A percentile compares a stretch with the other conserved stretches of the same genome.
These are phyloP conservation scores for Trichocomaceae sp. DNA, from an alignment of 2,329 filamentous ascomycete genomes.

Conservation along the genomic window DNA sequence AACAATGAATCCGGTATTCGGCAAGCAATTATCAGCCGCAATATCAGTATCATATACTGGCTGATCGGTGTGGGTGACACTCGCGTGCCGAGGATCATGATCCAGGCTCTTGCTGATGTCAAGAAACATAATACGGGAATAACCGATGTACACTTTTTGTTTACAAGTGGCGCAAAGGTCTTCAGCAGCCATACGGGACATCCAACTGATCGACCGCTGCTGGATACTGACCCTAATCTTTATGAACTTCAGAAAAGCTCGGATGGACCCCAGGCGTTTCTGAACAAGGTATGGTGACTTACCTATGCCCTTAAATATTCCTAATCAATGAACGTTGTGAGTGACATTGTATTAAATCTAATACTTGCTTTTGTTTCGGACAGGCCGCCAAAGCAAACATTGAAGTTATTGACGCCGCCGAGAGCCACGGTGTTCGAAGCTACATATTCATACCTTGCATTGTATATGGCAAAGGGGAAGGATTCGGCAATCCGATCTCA, in stretches of 20 bases:
- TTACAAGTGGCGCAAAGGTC: constrained; percentile 48
- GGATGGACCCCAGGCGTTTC: constrained; percentile 16
- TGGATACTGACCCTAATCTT: constrained; percentile 41
- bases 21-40: constrained; percentile 34
- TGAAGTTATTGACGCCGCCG: constrained; percentile 39
- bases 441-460: constrained; percentile 52
- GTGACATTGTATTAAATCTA: not conserved
- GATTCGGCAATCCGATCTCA: constrained; percentile 47
- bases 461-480: constrained; percentile 47
- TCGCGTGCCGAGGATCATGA: constrained; percentile 34
- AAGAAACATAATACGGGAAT: constrained; percentile 34
- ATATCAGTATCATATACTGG: constrained; percentile 46
- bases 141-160: constrained; percentile 44
- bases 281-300: constrained; percentile 11
- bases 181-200: constrained; percentile 45
- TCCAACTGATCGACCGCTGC: constrained; percentile 36
- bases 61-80: constrained; percentile 38
- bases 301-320: not conserved
- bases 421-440: constrained; percentile 38
- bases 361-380: not conserved
- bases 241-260: constrained; percentile 41
- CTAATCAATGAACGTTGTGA: not conserved
- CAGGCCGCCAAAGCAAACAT: constrained; percentile 40
- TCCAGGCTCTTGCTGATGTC: constrained; percentile 43
- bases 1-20: constrained; percentile 31